These are phyloP conservation scores for Cercospora beticola DNA, from an alignment of 2,329 filamentous ascomycete genomes.

Conservation along the genomic window DNA sequence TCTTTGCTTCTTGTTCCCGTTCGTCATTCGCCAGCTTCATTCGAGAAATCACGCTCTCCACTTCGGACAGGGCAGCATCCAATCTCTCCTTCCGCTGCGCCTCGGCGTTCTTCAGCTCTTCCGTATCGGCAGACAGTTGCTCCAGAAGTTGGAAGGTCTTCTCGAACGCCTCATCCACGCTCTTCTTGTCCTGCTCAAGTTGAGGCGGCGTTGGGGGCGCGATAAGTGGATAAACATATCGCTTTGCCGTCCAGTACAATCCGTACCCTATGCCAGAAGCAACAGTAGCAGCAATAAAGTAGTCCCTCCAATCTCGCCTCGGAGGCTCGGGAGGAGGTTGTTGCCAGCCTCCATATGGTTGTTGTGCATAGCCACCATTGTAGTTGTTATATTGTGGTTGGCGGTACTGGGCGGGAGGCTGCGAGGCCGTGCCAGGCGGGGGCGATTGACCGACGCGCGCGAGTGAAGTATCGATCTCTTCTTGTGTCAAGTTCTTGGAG, in stretches of 20 bases:
- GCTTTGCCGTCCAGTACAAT: constrained; percentile 83
- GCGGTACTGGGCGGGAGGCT: constrained; percentile 44
- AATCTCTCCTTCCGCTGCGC: constrained; percentile 78
- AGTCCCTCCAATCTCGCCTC: constrained; percentile 92
- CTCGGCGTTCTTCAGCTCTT: constrained; percentile 82
- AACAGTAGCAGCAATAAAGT: constrained; percentile 99
- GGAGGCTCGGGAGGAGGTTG: constrained; percentile 60
- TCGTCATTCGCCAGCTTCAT: constrained; percentile 78
- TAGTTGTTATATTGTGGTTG: constrained; percentile 39
- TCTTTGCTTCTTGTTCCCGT: constrained; percentile 82
- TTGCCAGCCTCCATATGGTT: constrained; percentile 42
- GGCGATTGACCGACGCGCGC: constrained; percentile 66
- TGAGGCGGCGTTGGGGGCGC: constrained; percentile 91
- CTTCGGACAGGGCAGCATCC: constrained; percentile 75
- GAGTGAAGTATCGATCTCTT: constrained; percentile 86
- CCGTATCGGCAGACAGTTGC: constrained; percentile 86
- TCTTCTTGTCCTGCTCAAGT: constrained; percentile 88
- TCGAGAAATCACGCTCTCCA: constrained; percentile 78
- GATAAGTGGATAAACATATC: constrained; percentile 88
- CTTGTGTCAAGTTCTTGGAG: constrained; percentile 94
- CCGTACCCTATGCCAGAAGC: constrained; percentile 87
- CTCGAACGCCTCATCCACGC: constrained; percentile 90
- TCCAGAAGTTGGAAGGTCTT: constrained; percentile 89
- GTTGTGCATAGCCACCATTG: constrained; percentile 40
- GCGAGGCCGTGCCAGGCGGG: constrained; percentile 45